Conservation (phyloP, 441 rosid species). For the Syzygium malaccense region DNA sequence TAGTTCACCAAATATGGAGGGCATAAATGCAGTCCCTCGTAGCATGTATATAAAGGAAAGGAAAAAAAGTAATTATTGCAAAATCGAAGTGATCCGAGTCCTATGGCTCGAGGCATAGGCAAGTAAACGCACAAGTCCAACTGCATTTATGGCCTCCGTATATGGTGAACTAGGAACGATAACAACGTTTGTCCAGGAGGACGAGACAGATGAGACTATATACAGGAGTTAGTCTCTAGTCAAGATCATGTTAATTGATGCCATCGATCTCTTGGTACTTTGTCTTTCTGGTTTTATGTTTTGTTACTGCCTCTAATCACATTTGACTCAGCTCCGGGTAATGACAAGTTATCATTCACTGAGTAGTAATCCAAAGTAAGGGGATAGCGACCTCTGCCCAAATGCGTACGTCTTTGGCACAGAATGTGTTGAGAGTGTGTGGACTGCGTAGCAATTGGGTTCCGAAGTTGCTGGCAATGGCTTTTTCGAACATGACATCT, state of each 20-base stretch:
- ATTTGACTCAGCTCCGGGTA: not conserved
- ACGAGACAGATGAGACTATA: not conserved
- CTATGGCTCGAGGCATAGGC: not conserved
- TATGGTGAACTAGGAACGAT: not conserved
- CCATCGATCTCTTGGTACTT: not conserved
- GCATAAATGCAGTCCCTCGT: not conserved
- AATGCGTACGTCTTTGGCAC: not conserved
- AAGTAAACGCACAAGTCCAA: not conserved
- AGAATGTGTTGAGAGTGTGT: not conserved
- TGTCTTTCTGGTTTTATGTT: not conserved
- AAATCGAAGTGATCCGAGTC: not conserved
- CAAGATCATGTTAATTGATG: not conserved
- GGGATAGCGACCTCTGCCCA: not conserved
- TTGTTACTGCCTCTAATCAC: not conserved
- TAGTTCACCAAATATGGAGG: not conserved
- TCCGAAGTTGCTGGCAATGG: not conserved
- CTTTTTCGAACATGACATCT: not conserved
- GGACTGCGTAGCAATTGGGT: not conserved
- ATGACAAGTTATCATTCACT: not conserved
- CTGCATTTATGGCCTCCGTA: not conserved
- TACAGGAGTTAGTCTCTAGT: not conserved
- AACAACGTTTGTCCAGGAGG: not conserved
- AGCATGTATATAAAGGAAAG: not conserved
- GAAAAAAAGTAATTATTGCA: not conserved
- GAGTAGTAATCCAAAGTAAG: not conserved